phyloP scores from a whole-genome alignment of 2,329 filamentous ascomycete species.

The Fusarium haematococcum region DNA sequence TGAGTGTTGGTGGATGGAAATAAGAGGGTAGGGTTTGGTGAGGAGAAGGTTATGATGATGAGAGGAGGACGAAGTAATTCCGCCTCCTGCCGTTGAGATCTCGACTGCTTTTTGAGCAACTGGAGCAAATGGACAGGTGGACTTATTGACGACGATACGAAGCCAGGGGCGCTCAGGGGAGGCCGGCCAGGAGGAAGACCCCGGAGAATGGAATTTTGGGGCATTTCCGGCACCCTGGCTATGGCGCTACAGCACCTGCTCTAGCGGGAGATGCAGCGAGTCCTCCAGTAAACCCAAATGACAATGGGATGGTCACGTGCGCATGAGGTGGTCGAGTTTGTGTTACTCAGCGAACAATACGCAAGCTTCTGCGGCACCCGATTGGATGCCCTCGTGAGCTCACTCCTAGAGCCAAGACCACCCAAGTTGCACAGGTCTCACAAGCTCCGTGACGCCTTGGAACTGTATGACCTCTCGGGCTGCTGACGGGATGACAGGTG shows the following conservation, averaged over 20 bases:
- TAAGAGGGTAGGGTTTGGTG: neutral
- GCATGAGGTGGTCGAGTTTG: neutral
- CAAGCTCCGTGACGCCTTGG: neutral
- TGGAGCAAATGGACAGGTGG: constrained; percentile 1
- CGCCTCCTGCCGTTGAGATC: neutral
- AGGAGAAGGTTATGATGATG: constrained; percentile 8
- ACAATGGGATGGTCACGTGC: neutral
- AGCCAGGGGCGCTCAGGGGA: constrained; percentile 9
- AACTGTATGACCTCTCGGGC: neutral
- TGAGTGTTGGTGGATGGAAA: neutral
- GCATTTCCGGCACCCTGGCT: neutral
- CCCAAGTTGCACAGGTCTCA: neutral
- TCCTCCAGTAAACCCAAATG: neutral
- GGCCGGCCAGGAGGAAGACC: neutral
- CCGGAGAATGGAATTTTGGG: neutral
- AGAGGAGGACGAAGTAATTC: constrained; percentile 6
- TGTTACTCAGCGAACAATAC: neutral
- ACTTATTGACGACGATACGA: neutral
- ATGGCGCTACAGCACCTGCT: neutral
- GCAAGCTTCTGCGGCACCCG: neutral
- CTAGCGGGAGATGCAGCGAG: neutral
- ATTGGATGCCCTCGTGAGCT: constrained; percentile 1
- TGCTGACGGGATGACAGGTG: neutral
- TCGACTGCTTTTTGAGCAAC: neutral
- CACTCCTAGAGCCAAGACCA: neutral